Evolutionary conservation across 345 rosid species (phyloP).

Genomic region (Ricinus communis): DNA sequence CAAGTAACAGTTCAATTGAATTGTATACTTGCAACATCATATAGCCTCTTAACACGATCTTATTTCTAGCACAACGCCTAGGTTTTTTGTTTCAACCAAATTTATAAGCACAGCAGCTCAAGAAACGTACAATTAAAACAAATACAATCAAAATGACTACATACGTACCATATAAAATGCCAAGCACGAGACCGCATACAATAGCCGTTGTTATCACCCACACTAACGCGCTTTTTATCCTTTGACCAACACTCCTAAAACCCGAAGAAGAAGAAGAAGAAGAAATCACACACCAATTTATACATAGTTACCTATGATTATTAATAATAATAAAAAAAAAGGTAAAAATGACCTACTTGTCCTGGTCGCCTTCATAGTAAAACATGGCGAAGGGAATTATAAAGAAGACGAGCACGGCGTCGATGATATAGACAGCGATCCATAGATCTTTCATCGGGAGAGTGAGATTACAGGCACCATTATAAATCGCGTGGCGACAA

Average conservation of each 20-base stretch:
- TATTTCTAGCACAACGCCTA: too few species aligned
- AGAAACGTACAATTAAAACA: not conserved
- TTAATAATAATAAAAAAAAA: not conserved
- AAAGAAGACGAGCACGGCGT: slow-evolving; percentile 91
- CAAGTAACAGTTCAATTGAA: too few species aligned
- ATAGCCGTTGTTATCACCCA: slow-evolving; percentile 84
- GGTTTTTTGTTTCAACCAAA: too few species aligned
- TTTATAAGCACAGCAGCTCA: too few species aligned
- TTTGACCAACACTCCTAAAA: slow-evolving; percentile 72
- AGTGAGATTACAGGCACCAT: slow-evolving; percentile 89
- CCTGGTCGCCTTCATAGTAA: slow-evolving; percentile 98
- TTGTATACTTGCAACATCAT: too few species aligned
- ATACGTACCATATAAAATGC: slow-evolving; percentile 77
- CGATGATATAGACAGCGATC: slow-evolving; percentile 80
- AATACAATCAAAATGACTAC: not conserved
- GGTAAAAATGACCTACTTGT: slow-evolving; percentile 61
- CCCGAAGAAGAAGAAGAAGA: slow-evolving; percentile 10
- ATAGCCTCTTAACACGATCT: too few species aligned
- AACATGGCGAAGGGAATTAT: slow-evolving; percentile 96
- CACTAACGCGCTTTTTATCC: slow-evolving; percentile 73
- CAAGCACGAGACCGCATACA: slow-evolving; percentile 81
- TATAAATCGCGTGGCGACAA: slow-evolving; percentile 84
- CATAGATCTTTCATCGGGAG: slow-evolving; percentile 98
- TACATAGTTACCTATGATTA: too few species aligned
- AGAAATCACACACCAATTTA: too few species aligned